A percentile compares a stretch with the other conserved stretches of the same genome.
These are phyloP conservation scores for Rhodosorus marinus DNA, from an alignment of 23 red algal genomes.

Conservation along the genomic window DNA sequence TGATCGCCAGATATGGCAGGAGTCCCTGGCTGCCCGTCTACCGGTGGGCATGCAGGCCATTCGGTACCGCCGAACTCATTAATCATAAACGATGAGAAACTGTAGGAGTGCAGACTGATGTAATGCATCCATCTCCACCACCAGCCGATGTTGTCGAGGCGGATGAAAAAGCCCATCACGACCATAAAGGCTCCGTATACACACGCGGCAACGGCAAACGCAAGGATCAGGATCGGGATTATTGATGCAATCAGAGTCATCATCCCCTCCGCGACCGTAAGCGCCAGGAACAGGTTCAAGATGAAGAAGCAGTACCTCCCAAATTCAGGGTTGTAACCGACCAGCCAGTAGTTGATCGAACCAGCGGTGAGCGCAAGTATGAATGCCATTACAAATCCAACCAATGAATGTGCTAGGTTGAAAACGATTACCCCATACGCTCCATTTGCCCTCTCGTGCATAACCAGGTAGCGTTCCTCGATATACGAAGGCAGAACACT, in stretches of 20 bases:
- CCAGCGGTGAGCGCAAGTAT: slow-evolving; percentile 7
- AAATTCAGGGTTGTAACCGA: slow-evolving; percentile 5
- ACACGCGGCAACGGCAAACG: slow-evolving; percentile 12
- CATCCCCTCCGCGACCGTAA: slow-evolving; percentile 19
- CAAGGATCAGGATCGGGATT: slow-evolving; percentile 14
- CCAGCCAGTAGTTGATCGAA: slow-evolving; percentile 25
- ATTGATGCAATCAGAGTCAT: slow-evolving; percentile 17
- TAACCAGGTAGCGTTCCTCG: slow-evolving; percentile 10
- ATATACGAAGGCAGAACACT: slow-evolving; percentile 9
- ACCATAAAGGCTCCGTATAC: slow-evolving; percentile 27
- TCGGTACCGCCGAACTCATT: slow-evolving; percentile 8
- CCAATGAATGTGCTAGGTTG: slow-evolving; percentile 9
- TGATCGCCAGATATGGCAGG: slow-evolving; percentile 27
- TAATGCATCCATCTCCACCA: slow-evolving; percentile 28
- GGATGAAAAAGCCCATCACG: slow-evolving; percentile 9
- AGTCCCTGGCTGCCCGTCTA: slow-evolving; percentile 26
- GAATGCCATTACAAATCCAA: slow-evolving; percentile 11
- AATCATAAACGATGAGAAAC: slow-evolving; percentile 14
- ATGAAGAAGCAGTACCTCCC: slow-evolving; percentile 33
- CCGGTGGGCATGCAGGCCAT: neutral
- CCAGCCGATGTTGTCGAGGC: slow-evolving; percentile 20
- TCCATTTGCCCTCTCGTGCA: slow-evolving; percentile 22
- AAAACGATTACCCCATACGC: slow-evolving; percentile 8
- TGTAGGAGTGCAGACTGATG: slow-evolving; percentile 2
- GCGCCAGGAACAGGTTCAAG: slow-evolving; percentile 12